phyloP scores from a whole-genome alignment of 1,284 basidiomycete species.

The Xerocomus amazonicus region DNA sequence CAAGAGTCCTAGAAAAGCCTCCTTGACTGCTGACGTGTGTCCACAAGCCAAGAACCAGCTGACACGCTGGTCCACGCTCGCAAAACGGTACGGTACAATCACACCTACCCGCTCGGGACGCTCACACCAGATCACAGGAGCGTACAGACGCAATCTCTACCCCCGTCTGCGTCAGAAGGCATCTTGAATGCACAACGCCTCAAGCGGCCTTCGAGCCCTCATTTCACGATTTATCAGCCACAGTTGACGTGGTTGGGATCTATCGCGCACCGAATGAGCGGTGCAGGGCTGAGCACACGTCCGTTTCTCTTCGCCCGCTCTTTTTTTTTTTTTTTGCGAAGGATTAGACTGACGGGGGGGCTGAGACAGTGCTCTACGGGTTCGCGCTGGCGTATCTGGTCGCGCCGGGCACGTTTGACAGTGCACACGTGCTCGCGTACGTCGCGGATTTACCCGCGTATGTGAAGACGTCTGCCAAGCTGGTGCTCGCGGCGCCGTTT shows the following conservation, averaged over 20 bases:
- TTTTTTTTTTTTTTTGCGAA: background rate
- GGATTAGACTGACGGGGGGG: too few species aligned
- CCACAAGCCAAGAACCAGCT: slow-evolving; percentile 40
- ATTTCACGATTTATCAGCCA: slow-evolving; percentile 96
- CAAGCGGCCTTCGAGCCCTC: slow-evolving; percentile 83
- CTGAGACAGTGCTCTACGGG: slow-evolving; percentile 73
- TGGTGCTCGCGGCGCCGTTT: slow-evolving; percentile 78
- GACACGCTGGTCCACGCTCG: slow-evolving; percentile 39
- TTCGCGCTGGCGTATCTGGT: slow-evolving; percentile 87
- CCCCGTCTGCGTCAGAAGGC: slow-evolving; percentile 54
- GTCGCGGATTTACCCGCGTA: slow-evolving; percentile 67
- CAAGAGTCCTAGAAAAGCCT: too few species aligned
- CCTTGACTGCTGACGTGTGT: too few species aligned
- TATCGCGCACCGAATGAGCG: slow-evolving; percentile 84
- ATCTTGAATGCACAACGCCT: slow-evolving; percentile 88
- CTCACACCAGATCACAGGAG: slow-evolving; percentile 32
- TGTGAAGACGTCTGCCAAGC: slow-evolving; percentile 74
- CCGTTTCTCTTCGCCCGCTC: slow-evolving; percentile 34
- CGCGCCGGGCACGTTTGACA: slow-evolving; percentile 78
- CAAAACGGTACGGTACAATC: slow-evolving; percentile 44
- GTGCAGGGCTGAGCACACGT: slow-evolving; percentile 76
- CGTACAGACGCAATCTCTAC: slow-evolving; percentile 47
- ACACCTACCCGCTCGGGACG: too few species aligned
- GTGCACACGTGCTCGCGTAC: slow-evolving; percentile 72
- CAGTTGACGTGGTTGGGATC: slow-evolving; percentile 89